Conservation (phyloP, 768 basidiomycete species). For the Lactarius quietus region DNA sequence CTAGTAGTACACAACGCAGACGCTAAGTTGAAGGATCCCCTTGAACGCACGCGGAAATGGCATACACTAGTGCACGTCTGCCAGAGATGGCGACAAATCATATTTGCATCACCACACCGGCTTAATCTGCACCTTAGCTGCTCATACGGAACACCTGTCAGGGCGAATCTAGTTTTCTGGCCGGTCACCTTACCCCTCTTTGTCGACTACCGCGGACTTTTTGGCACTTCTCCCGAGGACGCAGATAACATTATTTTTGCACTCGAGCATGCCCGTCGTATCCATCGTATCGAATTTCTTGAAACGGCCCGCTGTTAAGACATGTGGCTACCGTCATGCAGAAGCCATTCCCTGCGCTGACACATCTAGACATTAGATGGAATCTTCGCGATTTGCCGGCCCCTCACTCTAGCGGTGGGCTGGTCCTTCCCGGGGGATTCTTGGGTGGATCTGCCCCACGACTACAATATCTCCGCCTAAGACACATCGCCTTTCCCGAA, state of each 20-base stretch:
- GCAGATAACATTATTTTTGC: too few species aligned
- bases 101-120: not conserved
- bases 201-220: too few species aligned
- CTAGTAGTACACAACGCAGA: too few species aligned
- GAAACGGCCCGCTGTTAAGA: too few species aligned
- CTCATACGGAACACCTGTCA: not conserved
- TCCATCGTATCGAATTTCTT: too few species aligned
- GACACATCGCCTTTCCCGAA: not conserved
- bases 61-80: not conserved
- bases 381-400: not conserved
- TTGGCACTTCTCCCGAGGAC: too few species aligned
- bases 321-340: not conserved
- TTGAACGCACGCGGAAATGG: too few species aligned
- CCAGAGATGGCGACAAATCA: not conserved
- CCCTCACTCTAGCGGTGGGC: too few species aligned
- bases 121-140: not conserved
- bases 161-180: not conserved
- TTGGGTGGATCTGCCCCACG: not conserved
- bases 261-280: too few species aligned
- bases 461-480: not conserved
- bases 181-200: too few species aligned
- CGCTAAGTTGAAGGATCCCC: too few species aligned
- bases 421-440: not conserved
- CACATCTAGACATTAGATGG: not conserved
- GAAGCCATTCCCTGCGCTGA: not conserved